phyloP scores from a whole-genome alignment of 2,329 filamentous ascomycete genomes.

The Pestalotiopsis sp. region DNA sequence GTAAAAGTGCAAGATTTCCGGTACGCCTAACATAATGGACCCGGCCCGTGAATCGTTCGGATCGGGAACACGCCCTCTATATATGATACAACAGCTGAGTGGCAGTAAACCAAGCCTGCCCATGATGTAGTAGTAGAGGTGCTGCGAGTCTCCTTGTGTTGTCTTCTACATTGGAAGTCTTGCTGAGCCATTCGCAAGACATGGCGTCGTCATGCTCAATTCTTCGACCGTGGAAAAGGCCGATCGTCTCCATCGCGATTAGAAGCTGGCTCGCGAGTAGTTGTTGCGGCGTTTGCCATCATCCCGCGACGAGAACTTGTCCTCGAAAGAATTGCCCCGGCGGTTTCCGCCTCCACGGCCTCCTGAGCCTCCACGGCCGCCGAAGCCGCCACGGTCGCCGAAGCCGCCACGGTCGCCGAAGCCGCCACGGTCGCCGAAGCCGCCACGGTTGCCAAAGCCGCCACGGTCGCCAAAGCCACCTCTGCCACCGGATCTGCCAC shows the following conservation, averaged over 20 bases:
- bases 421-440: constrained; percentile 19
- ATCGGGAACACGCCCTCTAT: neutral
- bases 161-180: neutral
- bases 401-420: neutral
- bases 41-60: neutral
- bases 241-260: neutral
- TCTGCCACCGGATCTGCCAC: neutral
- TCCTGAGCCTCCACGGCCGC: neutral
- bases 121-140: neutral
- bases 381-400: neutral
- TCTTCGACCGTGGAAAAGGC: neutral
- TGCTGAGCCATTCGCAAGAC: neutral
- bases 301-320: neutral
- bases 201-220: neutral
- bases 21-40: constrained; percentile 1
- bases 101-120: neutral
- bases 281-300: neutral
- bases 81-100: neutral
- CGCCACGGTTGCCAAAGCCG: constrained; percentile 12
- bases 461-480: constrained; percentile 11
- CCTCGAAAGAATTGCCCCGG: neutral
- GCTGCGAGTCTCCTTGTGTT: neutral
- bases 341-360: neutral
- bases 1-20: neutral
- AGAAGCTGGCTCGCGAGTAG: neutral